A percentile compares a stretch with the other conserved stretches of the same genome.
Conservation (phyloP, 1,284 basidiomycete species). For the Thecaphora thlaspeos region DNA sequence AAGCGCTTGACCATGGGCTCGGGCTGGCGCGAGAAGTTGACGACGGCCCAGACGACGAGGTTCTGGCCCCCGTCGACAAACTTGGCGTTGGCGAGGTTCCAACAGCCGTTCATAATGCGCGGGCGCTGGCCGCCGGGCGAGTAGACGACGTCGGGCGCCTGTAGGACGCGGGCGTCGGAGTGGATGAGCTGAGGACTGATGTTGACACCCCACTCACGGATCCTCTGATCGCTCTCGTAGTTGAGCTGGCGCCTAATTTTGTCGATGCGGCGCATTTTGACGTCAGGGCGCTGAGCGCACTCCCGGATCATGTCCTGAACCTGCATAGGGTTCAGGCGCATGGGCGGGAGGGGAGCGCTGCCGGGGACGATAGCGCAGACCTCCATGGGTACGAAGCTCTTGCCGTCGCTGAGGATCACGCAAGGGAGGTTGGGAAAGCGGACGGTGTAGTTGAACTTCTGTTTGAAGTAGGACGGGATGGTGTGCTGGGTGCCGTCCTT, state of each 20-base stretch:
- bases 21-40: constrained; percentile 28
- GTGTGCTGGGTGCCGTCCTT: constrained; percentile 18
- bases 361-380: constrained; percentile 24
- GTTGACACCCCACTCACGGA: constrained; percentile 59
- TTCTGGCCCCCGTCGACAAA: constrained; percentile 19
- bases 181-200: constrained; percentile 53
- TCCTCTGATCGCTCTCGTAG: constrained; percentile 27
- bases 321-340: constrained; percentile 23
- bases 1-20: constrained; percentile 9
- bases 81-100: constrained; percentile 35
- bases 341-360: constrained; percentile 26
- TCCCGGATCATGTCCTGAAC: constrained; percentile 29
- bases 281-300: constrained; percentile 18
- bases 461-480: constrained; percentile 27
- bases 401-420: constrained; percentile 21
- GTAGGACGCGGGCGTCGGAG: constrained; percentile 57
- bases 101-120: constrained; percentile 49
- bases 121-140: constrained; percentile 48
- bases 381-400: constrained; percentile 36
- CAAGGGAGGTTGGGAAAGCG: constrained; percentile 30
- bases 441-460: constrained; percentile 34
- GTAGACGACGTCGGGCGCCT: constrained; percentile 48
- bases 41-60: constrained; percentile 30
- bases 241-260: constrained; percentile 28
- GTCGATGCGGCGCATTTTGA: constrained; percentile 20